Conservation (phyloP, 2,329 filamentous ascomycete genomes). For the Calycina herbarum region DNA sequence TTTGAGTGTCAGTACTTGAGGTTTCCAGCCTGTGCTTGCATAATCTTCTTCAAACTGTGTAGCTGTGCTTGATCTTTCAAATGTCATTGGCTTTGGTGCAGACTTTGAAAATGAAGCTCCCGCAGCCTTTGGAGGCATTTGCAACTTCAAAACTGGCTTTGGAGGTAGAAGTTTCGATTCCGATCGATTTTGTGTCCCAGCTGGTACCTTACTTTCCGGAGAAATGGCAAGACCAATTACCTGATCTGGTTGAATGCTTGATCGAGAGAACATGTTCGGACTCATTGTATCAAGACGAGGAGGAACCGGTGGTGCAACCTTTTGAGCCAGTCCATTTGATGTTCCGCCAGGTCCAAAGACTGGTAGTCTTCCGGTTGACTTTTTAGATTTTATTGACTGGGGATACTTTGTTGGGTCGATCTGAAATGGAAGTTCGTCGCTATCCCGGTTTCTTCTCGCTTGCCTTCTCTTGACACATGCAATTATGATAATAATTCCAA, state of each 20-base stretch:
- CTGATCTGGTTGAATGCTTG: slow-evolving; percentile 30
- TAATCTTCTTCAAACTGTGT: slow-evolving; percentile 39
- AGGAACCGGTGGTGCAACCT: slow-evolving; percentile 22
- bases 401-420: slow-evolving; percentile 29
- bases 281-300: slow-evolving; percentile 29
- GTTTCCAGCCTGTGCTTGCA: slow-evolving; percentile 20
- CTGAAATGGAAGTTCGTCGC: slow-evolving; percentile 37
- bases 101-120: not conserved
- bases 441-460: slow-evolving; percentile 31
- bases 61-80: slow-evolving; percentile 29
- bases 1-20: slow-evolving; percentile 15
- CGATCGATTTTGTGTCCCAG: slow-evolving; percentile 11
- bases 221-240: slow-evolving; percentile 37
- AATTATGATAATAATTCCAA: slow-evolving; percentile 46
- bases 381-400: slow-evolving; percentile 23
- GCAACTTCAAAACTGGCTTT: slow-evolving; percentile 33
- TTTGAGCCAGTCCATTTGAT: slow-evolving; percentile 28
- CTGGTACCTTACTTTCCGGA: slow-evolving; percentile 24
- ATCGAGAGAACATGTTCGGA: slow-evolving; percentile 36
- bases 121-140: slow-evolving; percentile 26
- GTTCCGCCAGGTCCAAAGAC: slow-evolving; percentile 27
- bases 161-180: slow-evolving; percentile 36
- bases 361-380: slow-evolving; percentile 22
- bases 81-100: slow-evolving; percentile 12
- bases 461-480: slow-evolving; percentile 39